Evolutionary conservation across 805 yeast genomes (phyloP), one percentile per base, ranked within the genome.

Genomic region (Candida multigemmis): DNA sequence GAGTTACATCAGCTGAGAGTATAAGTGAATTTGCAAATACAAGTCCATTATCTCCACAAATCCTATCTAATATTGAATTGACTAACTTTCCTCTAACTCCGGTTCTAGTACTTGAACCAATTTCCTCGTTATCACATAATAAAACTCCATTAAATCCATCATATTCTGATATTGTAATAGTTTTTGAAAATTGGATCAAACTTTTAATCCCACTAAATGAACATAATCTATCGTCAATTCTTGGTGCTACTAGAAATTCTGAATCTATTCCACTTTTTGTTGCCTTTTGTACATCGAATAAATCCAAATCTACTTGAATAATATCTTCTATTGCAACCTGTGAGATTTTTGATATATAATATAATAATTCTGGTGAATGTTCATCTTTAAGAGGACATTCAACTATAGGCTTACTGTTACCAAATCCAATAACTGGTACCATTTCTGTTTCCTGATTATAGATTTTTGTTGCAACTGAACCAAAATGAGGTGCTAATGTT

Each of bases 401-500:
- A 2, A 12, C 21, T 3, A 26, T 17, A 6, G 24, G 13, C 14
- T 23, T 21, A 14, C 13, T 10, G 3, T 31, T 25, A n/a, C 53
- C 40, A 38, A 64, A 78, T 0, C 86, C 94, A 28, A 79, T 59
- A 9, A 85, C 73, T 1, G 95, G 95, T 12, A 82, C 81, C 27
- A 80, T 75, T 44, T 77, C 74, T 15, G 80, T 78, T 49, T 84
- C 94, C 30, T 57, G 60, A 56, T 85, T 82, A 56, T 77, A 81
- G 5, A 87, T 87, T 6, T 78, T 78, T 14, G 53, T 44, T 2
- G 85, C 65, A 5, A 76, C 76, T 6, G 50, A 58, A 24, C 94
- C 94, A 49, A 84, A 85, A 56, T 84, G 94, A 3, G 87, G 87
- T 5, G 94, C 94, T 45, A 85, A 62, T 2, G 89, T 69, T 4